Evolutionary conservation across 371 early-diverging fungal species (phyloP).

Genomic region (Mortierella sp.): DNA sequence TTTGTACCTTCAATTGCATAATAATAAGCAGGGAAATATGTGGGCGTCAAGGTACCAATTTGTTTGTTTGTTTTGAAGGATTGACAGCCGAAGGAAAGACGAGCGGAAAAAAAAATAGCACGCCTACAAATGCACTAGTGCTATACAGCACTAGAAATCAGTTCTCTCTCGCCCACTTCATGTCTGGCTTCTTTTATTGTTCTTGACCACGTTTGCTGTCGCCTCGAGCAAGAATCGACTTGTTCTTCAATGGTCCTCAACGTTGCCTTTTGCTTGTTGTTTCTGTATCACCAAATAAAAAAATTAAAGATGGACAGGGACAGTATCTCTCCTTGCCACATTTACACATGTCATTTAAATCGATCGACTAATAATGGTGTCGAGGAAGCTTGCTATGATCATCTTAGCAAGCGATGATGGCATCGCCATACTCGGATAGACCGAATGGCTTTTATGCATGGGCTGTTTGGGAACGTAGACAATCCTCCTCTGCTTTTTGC

Average conservation of each 20-base stretch:
- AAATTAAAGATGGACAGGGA: not conserved
- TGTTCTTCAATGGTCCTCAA: not conserved
- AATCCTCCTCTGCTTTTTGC: not conserved
- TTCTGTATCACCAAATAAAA: not conserved
- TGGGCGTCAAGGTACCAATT: not conserved
- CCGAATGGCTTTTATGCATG: not conserved
- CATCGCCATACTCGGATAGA: not conserved
- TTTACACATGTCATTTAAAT: constrained; percentile 8
- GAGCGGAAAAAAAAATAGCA: not conserved
- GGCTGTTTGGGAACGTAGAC: not conserved
- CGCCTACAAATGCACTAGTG: too few relatives aligned
- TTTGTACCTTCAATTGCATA: not conserved
- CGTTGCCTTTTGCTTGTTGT: not conserved
- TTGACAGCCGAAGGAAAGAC: not conserved
- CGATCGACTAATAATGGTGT: not conserved
- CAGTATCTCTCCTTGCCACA: not conserved
- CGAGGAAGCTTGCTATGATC: not conserved
- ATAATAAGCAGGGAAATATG: not conserved
- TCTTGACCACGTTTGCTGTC: constrained; percentile 15
- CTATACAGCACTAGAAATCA: not conserved
- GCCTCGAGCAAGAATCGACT: not conserved
- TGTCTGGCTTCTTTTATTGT: not conserved
- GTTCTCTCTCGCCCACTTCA: not conserved
- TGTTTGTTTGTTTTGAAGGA: not conserved
- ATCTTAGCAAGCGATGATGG: not conserved